Evolutionary conservation across 108 stramenopile genomes (phyloP).

Genomic region (Conticribra weissflogii): DNA sequence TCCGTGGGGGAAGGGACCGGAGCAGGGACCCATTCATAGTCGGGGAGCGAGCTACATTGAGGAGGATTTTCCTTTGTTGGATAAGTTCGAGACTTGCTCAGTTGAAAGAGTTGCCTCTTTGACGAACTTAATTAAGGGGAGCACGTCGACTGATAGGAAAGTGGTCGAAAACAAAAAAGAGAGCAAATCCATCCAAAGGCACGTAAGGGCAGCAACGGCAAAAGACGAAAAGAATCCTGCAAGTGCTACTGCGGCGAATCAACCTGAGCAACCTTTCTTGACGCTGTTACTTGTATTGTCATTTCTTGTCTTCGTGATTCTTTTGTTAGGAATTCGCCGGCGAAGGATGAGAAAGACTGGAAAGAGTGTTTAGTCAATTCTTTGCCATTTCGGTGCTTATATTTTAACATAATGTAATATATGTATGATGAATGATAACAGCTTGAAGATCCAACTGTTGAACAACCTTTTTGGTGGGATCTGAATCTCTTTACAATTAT

Average conservation of each 20-base stretch:
- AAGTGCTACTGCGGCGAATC: slow-evolving; percentile 4
- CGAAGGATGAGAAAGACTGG: background rate
- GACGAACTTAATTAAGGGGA: background rate
- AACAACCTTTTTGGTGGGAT: too few relatives aligned
- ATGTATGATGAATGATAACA: too few relatives aligned
- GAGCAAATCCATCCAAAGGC: too few relatives aligned
- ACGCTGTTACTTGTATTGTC: background rate
- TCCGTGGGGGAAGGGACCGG: slow-evolving; percentile 45
- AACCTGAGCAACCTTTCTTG: background rate
- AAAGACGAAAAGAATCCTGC: too few relatives aligned
- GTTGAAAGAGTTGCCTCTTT: slow-evolving; percentile 19
- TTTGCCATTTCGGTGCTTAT: too few relatives aligned
- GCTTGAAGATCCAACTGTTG: too few relatives aligned
- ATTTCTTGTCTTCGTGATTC: background rate
- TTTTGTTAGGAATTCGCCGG: background rate
- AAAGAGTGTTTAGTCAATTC: background rate
- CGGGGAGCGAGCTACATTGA: slow-evolving; percentile 42
- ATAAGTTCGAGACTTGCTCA: slow-evolving; percentile 43
- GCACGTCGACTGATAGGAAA: background rate
- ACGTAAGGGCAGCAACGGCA: too few relatives aligned
- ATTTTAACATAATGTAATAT: too few relatives aligned
- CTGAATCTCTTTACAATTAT: too few relatives aligned
- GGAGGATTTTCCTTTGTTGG: slow-evolving; percentile 47
- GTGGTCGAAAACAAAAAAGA: slow-evolving; percentile 7
- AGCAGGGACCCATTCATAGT: slow-evolving; percentile 47